These are phyloP conservation scores for Solanum pimpinellifolium DNA, from an alignment of 257 asterid genomes.

Conservation along the genomic window DNA sequence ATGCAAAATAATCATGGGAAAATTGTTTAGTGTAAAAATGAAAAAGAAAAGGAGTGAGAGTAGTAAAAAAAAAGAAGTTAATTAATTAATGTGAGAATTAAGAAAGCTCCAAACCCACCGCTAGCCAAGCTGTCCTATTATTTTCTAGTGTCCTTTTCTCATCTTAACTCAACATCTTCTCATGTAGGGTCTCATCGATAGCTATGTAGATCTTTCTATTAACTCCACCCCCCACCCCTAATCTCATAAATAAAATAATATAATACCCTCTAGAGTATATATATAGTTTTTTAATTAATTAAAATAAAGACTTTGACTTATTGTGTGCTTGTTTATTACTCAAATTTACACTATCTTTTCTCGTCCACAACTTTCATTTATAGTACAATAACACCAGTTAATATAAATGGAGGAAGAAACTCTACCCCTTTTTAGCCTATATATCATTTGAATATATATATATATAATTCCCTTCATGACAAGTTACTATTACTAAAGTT, in stretches of 20 bases:
- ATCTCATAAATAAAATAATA: neutral
- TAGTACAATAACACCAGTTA: slow-evolving; percentile 1
- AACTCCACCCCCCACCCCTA: neutral
- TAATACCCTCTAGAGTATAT: neutral
- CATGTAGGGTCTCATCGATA: slow-evolving; percentile 52
- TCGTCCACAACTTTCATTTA: neutral
- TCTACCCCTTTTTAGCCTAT: neutral
- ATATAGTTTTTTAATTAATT: neutral
- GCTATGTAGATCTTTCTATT: slow-evolving; percentile 41
- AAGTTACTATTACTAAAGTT: neutral
- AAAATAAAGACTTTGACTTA: neutral
- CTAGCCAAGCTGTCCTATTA: slow-evolving; percentile 58
- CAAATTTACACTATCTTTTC: neutral
- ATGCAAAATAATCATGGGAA: neutral
- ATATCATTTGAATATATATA: neutral
- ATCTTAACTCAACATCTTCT: slow-evolving; percentile 28
- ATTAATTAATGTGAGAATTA: slow-evolving; percentile 26
- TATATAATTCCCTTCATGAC: neutral
- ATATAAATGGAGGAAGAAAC: neutral
- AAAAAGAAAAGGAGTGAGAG: neutral
- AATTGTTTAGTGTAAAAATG: neutral
- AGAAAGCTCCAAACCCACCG: slow-evolving; percentile 71
- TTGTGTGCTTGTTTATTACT: neutral
- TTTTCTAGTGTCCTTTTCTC: slow-evolving; percentile 61
- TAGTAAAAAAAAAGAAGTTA: neutral